Evolutionary conservation across 768 basidiomycete species (phyloP).

Genomic region (Trametes cubensis): DNA sequence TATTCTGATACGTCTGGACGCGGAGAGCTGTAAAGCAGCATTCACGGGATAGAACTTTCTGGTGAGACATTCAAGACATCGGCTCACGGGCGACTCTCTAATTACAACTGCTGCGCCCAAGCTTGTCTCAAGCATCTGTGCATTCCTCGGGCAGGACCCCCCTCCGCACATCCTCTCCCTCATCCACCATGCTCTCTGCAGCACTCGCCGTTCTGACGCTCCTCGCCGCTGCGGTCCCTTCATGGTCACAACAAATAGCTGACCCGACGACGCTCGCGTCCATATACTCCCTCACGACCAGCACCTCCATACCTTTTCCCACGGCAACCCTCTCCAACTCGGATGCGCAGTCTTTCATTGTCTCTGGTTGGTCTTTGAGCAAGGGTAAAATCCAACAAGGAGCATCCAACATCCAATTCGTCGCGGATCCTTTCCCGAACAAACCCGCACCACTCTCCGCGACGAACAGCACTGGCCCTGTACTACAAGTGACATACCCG

Average conservation of each 20-base stretch:
- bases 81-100: background rate
- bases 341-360: conserved; percentile 54
- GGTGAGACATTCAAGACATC: background rate
- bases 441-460: conserved; percentile 38
- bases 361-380: conserved; percentile 61
- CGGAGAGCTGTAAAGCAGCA: background rate
- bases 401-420: conserved; percentile 58
- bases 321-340: conserved; percentile 54
- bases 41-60: background rate
- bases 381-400: conserved; percentile 65
- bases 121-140: background rate
- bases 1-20: background rate
- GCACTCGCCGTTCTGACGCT: conserved; percentile 12
- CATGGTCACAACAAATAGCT: conserved; percentile 21
- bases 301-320: conserved; percentile 68
- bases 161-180: conserved; percentile 1
- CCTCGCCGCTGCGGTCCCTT: conserved; percentile 15
- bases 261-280: conserved; percentile 43
- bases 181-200: conserved; percentile 16
- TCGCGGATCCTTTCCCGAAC: conserved; percentile 66
- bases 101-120: conserved; percentile 5
- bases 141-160: conserved; percentile 23
- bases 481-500: conserved; percentile 66
- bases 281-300: conserved; percentile 57
- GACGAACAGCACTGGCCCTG: conserved; percentile 32